These are phyloP conservation scores for Perilla frutescens DNA, from an alignment of 257 asterid genomes.

Conservation along the genomic window DNA sequence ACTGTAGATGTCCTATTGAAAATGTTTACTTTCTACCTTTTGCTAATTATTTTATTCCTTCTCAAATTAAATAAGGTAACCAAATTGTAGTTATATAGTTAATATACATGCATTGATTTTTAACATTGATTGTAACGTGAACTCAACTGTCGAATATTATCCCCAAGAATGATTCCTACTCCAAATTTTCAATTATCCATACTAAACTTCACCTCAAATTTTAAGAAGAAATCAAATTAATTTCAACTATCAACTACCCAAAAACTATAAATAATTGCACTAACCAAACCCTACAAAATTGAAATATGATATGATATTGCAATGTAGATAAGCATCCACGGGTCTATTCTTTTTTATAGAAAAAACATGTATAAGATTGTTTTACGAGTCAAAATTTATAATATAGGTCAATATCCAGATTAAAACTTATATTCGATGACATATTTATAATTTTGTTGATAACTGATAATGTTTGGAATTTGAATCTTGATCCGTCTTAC, in stretches of 20 bases:
- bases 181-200: conserved; percentile 9
- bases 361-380: too few species aligned
- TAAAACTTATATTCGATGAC: too few species aligned
- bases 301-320: background rate
- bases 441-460: too few species aligned
- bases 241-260: background rate
- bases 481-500: too few species aligned
- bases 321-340: background rate
- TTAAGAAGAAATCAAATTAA: background rate
- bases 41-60: background rate
- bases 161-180: background rate
- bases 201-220: conserved; percentile 4
- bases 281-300: background rate
- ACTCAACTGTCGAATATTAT: background rate
- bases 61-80: background rate
- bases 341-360: too few species aligned
- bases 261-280: background rate
- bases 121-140: background rate
- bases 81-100: background rate
- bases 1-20: background rate
- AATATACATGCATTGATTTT: background rate
- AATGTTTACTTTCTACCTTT: background rate
- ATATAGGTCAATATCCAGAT: too few species aligned
- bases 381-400: too few species aligned
- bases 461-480: too few species aligned